Evolutionary conservation across 78 protist species (phyloP).

Genomic region (Guillardia theta): DNA sequence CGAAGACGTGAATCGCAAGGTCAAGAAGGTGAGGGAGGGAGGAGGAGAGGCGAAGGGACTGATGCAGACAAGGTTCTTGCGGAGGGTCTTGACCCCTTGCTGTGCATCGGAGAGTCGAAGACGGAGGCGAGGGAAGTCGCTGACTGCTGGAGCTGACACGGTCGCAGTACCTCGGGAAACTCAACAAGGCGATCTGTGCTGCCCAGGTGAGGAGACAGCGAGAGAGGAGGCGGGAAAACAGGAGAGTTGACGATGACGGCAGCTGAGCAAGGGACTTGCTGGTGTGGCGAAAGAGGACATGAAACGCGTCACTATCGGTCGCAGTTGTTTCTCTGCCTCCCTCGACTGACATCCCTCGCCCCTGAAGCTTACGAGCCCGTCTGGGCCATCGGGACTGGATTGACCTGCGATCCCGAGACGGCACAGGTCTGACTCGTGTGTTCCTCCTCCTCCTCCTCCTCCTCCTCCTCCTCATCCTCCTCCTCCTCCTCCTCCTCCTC

Average conservation of each 20-base stretch:
- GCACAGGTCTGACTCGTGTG: constrained; percentile 80
- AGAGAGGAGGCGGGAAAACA: too few relatives aligned
- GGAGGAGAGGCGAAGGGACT: too few relatives aligned
- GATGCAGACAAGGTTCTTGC: constrained; percentile 37
- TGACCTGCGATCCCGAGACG: constrained; percentile 90
- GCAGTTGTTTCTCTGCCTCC: too few relatives aligned
- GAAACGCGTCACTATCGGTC: not conserved
- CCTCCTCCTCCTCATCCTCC: too few relatives aligned
- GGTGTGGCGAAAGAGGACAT: not conserved
- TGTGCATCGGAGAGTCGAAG: constrained; percentile 94
- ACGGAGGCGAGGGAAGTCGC: constrained; percentile 75
- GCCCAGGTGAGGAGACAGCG: too few relatives aligned
- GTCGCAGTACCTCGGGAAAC: not conserved
- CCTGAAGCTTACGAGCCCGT: constrained; percentile 96
- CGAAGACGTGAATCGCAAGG: constrained; percentile 59
- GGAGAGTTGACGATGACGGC: too few relatives aligned
- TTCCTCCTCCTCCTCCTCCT: not conserved
- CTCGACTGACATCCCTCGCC: too few relatives aligned
- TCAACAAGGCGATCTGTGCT: not conserved
- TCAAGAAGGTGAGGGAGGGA: too few relatives aligned
- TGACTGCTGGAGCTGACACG: not conserved
- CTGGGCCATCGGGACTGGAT: constrained; percentile 99
- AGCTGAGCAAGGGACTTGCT: not conserved
- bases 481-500: too few relatives aligned
- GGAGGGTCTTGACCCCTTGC: constrained; percentile 81